Base-by-base conservation (phyloP, 2,329 filamentous ascomycete genomes). In the Clarireedia paspali region DNA sequence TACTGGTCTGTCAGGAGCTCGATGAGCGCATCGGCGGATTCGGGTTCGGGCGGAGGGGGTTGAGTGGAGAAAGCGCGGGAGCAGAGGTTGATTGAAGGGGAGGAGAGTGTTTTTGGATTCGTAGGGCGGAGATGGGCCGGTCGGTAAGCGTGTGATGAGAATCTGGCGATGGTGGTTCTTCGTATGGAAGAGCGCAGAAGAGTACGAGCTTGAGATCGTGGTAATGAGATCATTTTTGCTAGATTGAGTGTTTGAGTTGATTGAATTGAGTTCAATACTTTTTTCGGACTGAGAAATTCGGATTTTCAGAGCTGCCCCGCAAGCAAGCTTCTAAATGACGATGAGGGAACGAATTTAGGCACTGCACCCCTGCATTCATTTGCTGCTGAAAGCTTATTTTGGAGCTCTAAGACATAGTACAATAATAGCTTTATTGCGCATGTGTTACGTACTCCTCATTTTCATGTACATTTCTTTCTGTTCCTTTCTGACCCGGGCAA, bases 1-100 rank as follows among this genome's bases (percentile, higher is more conserved):
- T 75, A 53, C 6, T 53, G 55, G 7, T 56, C 55, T 2, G 49
- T 52, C 4, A 56, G 17, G 1, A 27, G 38, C 26, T 56, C 55
- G 6, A 56, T 53, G 14, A 56, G 10, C 2, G 12, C 27, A 36
- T 56, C 55, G 1, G 44, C 49, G 0, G 47, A 30, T 40, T 40
- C 39, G 39, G 39, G 14, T 20, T 45, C 10, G 5, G 40, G 15
- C 1, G 12, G n/a, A 6, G n/a, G 20, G 7, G n/a, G 10, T 9
- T 17, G 39, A 17, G n/a, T 45, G 42, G 42, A 5, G 17, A 12
- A 7, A 17, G 20, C 5, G 42, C n/a, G 42, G 42, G 39, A 40
- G 14, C 14, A 14, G 9, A 38, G 9, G 9, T 38, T 38, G 15
- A 38, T 38, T 15, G 36, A 9, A 38, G 14, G 38, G 38, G 6